A percentile compares a stretch with the other conserved stretches of the same genome.
These are phyloP conservation scores for Laguncularia racemosa DNA, from an alignment of 345 rosid genomes.

Conservation along the genomic window DNA sequence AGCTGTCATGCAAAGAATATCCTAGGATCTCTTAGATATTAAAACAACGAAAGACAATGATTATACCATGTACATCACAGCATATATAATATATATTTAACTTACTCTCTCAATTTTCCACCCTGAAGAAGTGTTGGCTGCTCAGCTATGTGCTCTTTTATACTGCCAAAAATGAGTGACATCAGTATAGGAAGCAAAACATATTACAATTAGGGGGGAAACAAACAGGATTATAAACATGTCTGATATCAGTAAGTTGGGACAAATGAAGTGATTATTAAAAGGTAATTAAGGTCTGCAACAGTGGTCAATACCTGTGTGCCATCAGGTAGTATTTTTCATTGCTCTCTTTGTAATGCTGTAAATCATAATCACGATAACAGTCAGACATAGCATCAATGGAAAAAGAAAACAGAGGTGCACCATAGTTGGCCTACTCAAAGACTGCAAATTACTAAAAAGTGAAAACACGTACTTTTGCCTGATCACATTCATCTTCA, in stretches of 20 bases:
- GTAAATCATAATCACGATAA: slow-evolving; percentile 20
- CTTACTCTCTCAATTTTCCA: slow-evolving; percentile 93
- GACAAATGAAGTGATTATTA: neutral
- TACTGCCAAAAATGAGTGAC: slow-evolving; percentile 36
- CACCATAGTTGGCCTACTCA: no score
- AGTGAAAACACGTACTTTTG: slow-evolving; percentile 56
- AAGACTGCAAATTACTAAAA: no score
- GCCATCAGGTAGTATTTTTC: slow-evolving; percentile 97
- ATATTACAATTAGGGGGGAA: neutral
- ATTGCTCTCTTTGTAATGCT: slow-evolving; percentile 94
- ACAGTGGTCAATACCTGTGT: slow-evolving; percentile 50
- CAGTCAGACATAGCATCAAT: neutral
- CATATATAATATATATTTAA: slow-evolving; percentile 8
- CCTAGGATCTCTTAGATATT: no score
- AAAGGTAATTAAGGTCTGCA: neutral
- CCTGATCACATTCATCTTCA: slow-evolving; percentile 87
- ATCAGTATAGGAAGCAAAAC: slow-evolving; percentile 1
- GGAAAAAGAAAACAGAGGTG: neutral
- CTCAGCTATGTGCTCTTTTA: slow-evolving; percentile 76
- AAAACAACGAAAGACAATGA: no score
- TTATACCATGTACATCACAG: neutral
- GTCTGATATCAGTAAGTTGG: slow-evolving; percentile 5
- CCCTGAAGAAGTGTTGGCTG: slow-evolving; percentile 68
- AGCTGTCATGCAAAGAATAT: no score
- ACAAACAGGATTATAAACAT: neutral